Conservation (phyloP, 345 rosid species). For the Dovyalis caffra region DNA sequence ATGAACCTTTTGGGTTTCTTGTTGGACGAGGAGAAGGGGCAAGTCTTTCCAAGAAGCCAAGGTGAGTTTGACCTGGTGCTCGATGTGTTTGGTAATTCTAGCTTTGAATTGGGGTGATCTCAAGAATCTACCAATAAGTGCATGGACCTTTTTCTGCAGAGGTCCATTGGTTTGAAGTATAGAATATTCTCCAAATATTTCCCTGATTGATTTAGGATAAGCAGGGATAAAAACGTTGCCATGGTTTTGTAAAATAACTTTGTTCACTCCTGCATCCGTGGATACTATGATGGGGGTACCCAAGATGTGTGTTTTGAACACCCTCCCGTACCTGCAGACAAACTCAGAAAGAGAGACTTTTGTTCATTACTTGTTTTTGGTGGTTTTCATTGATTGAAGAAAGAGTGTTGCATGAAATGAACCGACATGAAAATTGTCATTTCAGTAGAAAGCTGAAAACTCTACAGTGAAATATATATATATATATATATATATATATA, state of each 20-base stretch:
- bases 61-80: constrained; percentile 45
- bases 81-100: constrained; percentile 56
- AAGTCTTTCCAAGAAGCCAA: constrained; percentile 61
- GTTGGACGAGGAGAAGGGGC: constrained; percentile 55
- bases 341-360: neutral
- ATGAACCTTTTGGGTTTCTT: constrained; percentile 67
- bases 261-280: constrained; percentile 91
- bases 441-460: constrained; percentile 28
- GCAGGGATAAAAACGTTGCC: constrained; percentile 77
- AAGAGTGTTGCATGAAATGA: no score
- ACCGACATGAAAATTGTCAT: neutral
- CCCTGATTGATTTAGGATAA: constrained; percentile 77
- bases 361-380: neutral
- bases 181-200: constrained; percentile 68
- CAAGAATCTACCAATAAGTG: constrained; percentile 70
- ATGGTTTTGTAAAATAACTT: constrained; percentile 80
- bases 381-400: neutral
- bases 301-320: constrained; percentile 82
- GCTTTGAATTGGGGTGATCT: constrained; percentile 78
- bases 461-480: no score
- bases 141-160: constrained; percentile 69
- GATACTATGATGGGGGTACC: constrained; percentile 93
- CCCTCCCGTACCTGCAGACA: constrained; percentile 63
- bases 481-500: no score
- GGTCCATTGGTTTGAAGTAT: constrained; percentile 78